phyloP scores from a whole-genome alignment of 768 basidiomycete species.

The Ramaria sp. region DNA sequence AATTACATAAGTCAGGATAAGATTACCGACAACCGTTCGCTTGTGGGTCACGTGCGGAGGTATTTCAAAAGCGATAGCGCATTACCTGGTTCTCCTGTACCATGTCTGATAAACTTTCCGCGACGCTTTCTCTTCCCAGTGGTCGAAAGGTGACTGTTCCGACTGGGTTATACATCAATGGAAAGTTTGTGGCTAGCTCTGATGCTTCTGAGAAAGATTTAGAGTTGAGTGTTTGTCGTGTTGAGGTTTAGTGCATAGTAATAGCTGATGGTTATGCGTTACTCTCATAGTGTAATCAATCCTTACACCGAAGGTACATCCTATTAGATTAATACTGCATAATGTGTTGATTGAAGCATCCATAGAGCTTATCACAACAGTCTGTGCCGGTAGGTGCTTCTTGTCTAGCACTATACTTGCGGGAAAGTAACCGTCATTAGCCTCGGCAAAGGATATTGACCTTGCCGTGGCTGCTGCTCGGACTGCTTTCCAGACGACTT shows the following conservation, averaged over 20 bases:
- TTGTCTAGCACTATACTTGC: constrained; percentile 1
- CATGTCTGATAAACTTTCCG: constrained; percentile 1
- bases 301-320: constrained; percentile 23
- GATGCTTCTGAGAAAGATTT: constrained; percentile 25
- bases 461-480: constrained; percentile 75
- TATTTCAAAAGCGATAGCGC: too few species aligned
- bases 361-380: constrained; percentile 49
- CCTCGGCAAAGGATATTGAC: constrained; percentile 69
- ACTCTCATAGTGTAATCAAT: constrained; percentile 21
- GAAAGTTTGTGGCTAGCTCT: constrained; percentile 57
- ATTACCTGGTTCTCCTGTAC: too few species aligned
- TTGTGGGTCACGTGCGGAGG: too few species aligned
- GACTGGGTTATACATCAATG: constrained; percentile 87
- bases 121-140: constrained; percentile 13
- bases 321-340: constrained; percentile 13
- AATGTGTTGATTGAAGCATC: constrained; percentile 6
- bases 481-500: constrained; percentile 71
- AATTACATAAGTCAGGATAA: too few species aligned
- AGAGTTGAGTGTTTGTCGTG: constrained; percentile 41
- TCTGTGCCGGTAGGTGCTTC: constrained; percentile 43
- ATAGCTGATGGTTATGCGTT: background rate
- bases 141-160: constrained; percentile 50
- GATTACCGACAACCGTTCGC: too few species aligned
- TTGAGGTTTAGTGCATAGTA: background rate
- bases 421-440: constrained; percentile 22